These are phyloP conservation scores for Rhizoclosmatium globosum DNA, from an alignment of 192 early-diverging fungal species.

Conservation along the genomic window DNA sequence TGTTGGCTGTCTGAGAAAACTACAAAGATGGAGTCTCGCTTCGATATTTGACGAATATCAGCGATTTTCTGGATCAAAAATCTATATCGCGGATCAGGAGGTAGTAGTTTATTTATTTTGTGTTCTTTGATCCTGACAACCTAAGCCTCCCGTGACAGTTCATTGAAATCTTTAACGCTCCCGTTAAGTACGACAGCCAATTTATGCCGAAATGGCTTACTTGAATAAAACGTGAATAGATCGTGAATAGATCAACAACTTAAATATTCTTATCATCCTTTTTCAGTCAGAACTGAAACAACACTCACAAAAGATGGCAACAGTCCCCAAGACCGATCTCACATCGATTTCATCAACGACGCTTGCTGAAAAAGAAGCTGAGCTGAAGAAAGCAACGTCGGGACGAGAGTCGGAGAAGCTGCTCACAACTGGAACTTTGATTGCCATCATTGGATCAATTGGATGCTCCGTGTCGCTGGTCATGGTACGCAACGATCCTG, in stretches of 20 bases:
- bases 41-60: conserved; percentile 98
- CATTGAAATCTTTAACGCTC: conserved; percentile 54
- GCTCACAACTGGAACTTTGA: not conserved
- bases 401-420: not conserved
- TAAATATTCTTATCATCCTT: no score
- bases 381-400: not conserved
- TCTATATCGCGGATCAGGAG: conserved; percentile 92
- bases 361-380: not conserved
- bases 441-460: conserved; percentile 7
- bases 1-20: conserved; percentile 89
- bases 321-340: not conserved
- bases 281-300: no score
- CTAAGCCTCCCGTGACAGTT: conserved; percentile 33
- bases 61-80: conserved; percentile 88
- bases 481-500: not conserved
- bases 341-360: not conserved
- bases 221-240: no score
- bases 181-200: conserved; percentile 42
- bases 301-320: no score
- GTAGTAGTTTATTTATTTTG: conserved; percentile 51
- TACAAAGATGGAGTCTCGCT: conserved; percentile 93
- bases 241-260: no score
- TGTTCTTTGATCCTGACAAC: not conserved
- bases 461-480: conserved; percentile 3
- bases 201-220: conserved; percentile 26